Conservation (phyloP, 495 filamentous ascomycete species). For the Zalerion maritima region DNA sequence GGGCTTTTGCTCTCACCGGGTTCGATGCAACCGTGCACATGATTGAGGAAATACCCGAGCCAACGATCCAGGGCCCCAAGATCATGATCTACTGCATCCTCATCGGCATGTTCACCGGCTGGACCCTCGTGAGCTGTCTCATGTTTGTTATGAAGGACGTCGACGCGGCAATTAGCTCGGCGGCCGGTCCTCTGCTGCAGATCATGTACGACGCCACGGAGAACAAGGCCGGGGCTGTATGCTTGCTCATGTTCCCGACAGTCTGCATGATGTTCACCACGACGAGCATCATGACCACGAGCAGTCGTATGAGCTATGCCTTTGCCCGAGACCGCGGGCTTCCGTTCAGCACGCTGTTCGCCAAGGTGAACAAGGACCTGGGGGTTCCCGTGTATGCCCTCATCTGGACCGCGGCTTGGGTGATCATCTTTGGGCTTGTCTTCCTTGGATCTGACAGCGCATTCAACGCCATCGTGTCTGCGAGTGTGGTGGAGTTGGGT, state of each 20-base stretch:
- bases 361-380: conserved; percentile 45
- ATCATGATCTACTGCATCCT: conserved; percentile 60
- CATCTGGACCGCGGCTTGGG: conserved; percentile 45
- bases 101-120: conserved; percentile 54
- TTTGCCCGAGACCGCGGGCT: conserved; percentile 63
- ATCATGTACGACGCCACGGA: conserved; percentile 57
- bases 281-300: conserved; percentile 61
- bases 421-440: conserved; percentile 56
- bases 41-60: conserved; percentile 57
- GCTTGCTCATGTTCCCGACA: conserved; percentile 59
- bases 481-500: conserved; percentile 55
- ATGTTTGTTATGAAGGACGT: conserved; percentile 47
- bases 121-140: conserved; percentile 22
- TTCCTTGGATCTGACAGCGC: conserved; percentile 60
- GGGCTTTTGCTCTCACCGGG: conserved; percentile 37
- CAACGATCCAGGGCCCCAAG: conserved; percentile 48
- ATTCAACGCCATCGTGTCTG: conserved; percentile 54
- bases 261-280: conserved; percentile 58
- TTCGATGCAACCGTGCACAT: conserved; percentile 40
- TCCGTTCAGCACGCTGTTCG: conserved; percentile 49
- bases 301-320: conserved; percentile 62
- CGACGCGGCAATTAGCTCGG: conserved; percentile 39
- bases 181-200: conserved; percentile 50
- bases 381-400: conserved; percentile 58
- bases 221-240: conserved; percentile 50